Conservation (phyloP, 345 rosid species). For the Xanthoceras sorbifolium region DNA sequence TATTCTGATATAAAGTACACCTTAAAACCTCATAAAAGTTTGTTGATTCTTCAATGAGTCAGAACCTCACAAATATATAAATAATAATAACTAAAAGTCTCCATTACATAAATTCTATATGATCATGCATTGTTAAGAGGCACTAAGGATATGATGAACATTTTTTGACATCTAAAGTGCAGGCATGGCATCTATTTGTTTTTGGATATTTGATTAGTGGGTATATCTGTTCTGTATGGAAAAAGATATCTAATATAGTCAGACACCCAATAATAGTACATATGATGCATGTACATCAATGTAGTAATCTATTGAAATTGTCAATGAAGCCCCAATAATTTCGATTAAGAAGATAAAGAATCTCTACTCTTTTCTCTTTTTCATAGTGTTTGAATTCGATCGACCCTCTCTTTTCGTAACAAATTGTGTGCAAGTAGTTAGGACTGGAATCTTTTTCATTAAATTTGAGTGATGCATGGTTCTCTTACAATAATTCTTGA, state of each 20-base stretch:
- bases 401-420: neutral
- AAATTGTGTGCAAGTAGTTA: neutral
- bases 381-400: neutral
- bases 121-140: neutral
- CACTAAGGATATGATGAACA: neutral
- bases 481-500: neutral
- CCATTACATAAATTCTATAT: too few species aligned
- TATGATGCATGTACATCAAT: too few species aligned
- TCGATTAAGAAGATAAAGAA: slow-evolving; percentile 3
- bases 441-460: neutral
- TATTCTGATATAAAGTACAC: neutral
- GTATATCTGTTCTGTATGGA: neutral
- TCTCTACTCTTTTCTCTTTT: neutral
- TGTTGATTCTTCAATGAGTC: neutral
- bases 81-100: neutral
- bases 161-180: neutral
- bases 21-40: neutral
- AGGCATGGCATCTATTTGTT: neutral
- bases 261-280: too few species aligned
- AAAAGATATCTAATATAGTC: neutral
- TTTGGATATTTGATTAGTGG: neutral
- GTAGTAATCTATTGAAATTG: neutral
- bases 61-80: neutral
- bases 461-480: slow-evolving; percentile 1
- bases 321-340: slow-evolving; percentile 1